Percentiles rank a stretch among this genome's conserved stretches.
These are phyloP conservation scores for Lepidium aucheri DNA, from an alignment of 345 rosid species.

Conservation along the genomic window DNA sequence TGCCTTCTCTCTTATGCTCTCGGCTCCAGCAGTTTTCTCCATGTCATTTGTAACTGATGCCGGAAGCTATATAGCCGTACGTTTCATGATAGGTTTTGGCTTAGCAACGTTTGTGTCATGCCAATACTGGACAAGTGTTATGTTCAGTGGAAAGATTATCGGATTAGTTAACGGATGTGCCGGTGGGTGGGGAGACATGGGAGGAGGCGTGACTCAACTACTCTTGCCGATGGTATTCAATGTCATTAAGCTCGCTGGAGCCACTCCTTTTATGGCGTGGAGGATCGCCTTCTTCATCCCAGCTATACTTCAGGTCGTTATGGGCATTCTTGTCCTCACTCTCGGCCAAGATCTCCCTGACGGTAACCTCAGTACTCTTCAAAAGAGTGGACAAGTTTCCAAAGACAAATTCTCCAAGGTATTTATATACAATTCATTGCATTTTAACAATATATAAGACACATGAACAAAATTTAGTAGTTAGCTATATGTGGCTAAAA, in stretches of 20 bases:
- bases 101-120: slow-evolving; percentile 89
- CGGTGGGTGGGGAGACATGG: slow-evolving; percentile 93
- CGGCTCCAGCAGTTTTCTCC: slow-evolving; percentile 75
- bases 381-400: slow-evolving; percentile 61
- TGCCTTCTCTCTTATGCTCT: slow-evolving; percentile 59
- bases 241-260: slow-evolving; percentile 39
- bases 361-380: slow-evolving; percentile 61
- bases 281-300: slow-evolving; percentile 80
- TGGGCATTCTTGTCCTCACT: slow-evolving; percentile 63
- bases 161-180: slow-evolving; percentile 85
- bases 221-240: slow-evolving; percentile 72
- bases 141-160: slow-evolving; percentile 74
- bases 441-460: not conserved
- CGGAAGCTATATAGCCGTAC: slow-evolving; percentile 50
- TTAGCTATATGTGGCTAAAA: too few species aligned
- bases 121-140: slow-evolving; percentile 84
- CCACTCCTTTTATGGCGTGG: slow-evolving; percentile 88
- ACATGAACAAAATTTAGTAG: not conserved
- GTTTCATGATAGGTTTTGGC: slow-evolving; percentile 92
- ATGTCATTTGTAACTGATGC: slow-evolving; percentile 65
- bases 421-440: not conserved
- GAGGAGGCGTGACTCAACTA: slow-evolving; percentile 81
- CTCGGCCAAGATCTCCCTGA: slow-evolving; percentile 92
- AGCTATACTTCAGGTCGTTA: slow-evolving; percentile 48
- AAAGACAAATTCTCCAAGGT: slow-evolving; percentile 80